A percentile compares a stretch with the other conserved stretches of the same genome.
These are phyloP conservation scores for Pezicula radicicola DNA, from an alignment of 2,329 filamentous ascomycete species.

Conservation along the genomic window DNA sequence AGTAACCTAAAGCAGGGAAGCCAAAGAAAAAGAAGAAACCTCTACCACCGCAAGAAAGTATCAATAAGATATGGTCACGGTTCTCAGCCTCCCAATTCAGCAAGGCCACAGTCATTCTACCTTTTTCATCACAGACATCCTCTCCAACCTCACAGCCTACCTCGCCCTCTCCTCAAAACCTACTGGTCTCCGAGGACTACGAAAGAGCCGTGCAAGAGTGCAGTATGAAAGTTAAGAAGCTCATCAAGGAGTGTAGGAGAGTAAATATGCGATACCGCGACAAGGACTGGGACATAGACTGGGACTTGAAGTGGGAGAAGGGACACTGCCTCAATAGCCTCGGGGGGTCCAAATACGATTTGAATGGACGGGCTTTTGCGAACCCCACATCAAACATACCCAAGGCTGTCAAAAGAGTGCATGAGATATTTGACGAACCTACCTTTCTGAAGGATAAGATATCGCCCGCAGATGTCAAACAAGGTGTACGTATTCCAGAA, in stretches of 20 bases:
- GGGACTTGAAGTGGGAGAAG: slow-evolving; percentile 49
- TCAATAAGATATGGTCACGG: slow-evolving; percentile 64
- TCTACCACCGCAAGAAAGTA: slow-evolving; percentile 59
- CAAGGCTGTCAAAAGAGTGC: slow-evolving; percentile 73
- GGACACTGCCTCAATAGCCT: slow-evolving; percentile 30
- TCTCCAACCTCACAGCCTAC: slow-evolving; percentile 4
- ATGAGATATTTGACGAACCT: slow-evolving; percentile 74
- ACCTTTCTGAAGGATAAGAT: slow-evolving; percentile 78
- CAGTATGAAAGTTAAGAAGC: slow-evolving; percentile 58
- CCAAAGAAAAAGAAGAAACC: slow-evolving; percentile 58
- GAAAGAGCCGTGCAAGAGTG: slow-evolving; percentile 70
- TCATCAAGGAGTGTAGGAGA: slow-evolving; percentile 63
- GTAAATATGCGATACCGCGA: slow-evolving; percentile 84
- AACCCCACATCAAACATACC: slow-evolving; percentile 53
- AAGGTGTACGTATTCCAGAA: slow-evolving; percentile 46
- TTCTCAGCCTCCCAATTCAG: slow-evolving; percentile 60
- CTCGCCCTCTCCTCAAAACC: slow-evolving; percentile 49
- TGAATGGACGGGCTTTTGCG: slow-evolving; percentile 40
- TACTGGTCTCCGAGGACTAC: slow-evolving; percentile 60
- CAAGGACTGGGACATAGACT: slow-evolving; percentile 67
- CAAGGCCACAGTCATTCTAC: slow-evolving; percentile 63
- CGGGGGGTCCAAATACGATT: slow-evolving; percentile 42
- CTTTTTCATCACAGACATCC: slow-evolving; percentile 48
- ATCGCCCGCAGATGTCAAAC: slow-evolving; percentile 73
- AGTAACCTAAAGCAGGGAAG: slow-evolving; percentile 25